These are phyloP conservation scores for Candida stauntonica DNA, from an alignment of 805 yeast genomes.

Conservation along the genomic window DNA sequence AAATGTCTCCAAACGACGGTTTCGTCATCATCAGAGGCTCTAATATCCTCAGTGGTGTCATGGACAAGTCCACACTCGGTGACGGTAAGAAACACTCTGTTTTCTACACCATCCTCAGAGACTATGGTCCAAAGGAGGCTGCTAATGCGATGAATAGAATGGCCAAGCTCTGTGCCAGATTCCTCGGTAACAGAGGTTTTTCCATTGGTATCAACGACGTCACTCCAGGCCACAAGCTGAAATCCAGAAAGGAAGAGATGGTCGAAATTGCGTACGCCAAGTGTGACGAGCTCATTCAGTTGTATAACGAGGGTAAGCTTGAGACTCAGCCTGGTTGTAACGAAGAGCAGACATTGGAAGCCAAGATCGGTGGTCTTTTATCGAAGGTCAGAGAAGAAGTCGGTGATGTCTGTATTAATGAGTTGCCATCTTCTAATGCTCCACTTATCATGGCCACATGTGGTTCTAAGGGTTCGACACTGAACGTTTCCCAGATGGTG, in stretches of 20 bases:
- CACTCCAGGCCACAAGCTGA: conserved; percentile 82
- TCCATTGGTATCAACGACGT: conserved; percentile 97
- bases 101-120: conserved; percentile 90
- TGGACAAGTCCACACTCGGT: conserved; percentile 95
- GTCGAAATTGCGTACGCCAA: conserved; percentile 87
- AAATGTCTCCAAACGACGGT: conserved; percentile 98
- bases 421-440: conserved; percentile 85
- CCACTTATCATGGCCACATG: conserved; percentile 99
- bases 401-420: conserved; percentile 95
- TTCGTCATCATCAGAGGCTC: conserved; percentile 88
- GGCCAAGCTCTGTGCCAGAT: conserved; percentile 98
- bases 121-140: conserved; percentile 95
- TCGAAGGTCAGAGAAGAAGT: conserved; percentile 98
- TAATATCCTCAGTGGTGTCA: conserved; percentile 82
- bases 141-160: conserved; percentile 95
- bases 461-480: conserved; percentile 97
- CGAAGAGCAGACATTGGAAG: conserved; percentile 96
- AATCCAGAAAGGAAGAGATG: conserved; percentile 73
- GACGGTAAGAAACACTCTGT: conserved; percentile 98
- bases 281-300: conserved; percentile 85
- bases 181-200: conserved; percentile 90
- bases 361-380: conserved; percentile 91
- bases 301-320: conserved; percentile 76
- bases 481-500: conserved; percentile 99
- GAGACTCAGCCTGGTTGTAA: conserved; percentile 99